Base-by-base conservation (phyloP, 2,329 filamentous ascomycete genomes). In the Curvularia sp. region DNA sequence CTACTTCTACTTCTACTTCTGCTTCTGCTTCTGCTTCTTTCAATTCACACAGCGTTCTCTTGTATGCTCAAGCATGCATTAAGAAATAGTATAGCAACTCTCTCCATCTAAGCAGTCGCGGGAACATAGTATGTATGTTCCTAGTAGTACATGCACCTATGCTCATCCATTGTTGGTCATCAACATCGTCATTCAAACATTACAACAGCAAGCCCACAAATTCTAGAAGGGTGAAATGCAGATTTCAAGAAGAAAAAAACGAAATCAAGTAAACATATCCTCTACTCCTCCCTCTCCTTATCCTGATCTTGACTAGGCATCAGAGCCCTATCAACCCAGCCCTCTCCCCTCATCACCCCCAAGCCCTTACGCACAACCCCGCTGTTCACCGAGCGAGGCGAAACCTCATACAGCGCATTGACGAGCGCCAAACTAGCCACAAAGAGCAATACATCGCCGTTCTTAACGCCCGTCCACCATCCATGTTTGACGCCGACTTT, bases 401-500 rank as follows among this genome's bases (percentile, higher is more conserved):
- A 85, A 26, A 84, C 81, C 80, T 96, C 91, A 70, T 94, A 92
- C 1, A 95, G 86, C 8, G 86, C 85, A 55, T 93, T 92, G 18
- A 93, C 87, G 18, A 93, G 77, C 68, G 91, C 91, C 78, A 97
- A 82, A 48, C 92, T 90, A 18, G 87, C 77, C 15, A 94, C 89
- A 71, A 98, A 93, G 3, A 98, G 80, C 80, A 89, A 86, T 5
- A 97, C 86, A 77, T 98, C 94, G 0, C 93, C 93, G 38, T 91
- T 90, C 69, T 85, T 86, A 74, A 95, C 84, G 10, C 91, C 91
- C 64, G 85, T 87, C 92, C 94, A 97, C 87, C 92, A 92, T 1
- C 92, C 86, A 33, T 89, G 83, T 86, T 98, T 98, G 55, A 90
- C 86, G n/a, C 93, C 93, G 0, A 96, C 92, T 81, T 96, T 96